Conservation (phyloP, 345 rosid species). For the Boechera divaricarpa region DNA sequence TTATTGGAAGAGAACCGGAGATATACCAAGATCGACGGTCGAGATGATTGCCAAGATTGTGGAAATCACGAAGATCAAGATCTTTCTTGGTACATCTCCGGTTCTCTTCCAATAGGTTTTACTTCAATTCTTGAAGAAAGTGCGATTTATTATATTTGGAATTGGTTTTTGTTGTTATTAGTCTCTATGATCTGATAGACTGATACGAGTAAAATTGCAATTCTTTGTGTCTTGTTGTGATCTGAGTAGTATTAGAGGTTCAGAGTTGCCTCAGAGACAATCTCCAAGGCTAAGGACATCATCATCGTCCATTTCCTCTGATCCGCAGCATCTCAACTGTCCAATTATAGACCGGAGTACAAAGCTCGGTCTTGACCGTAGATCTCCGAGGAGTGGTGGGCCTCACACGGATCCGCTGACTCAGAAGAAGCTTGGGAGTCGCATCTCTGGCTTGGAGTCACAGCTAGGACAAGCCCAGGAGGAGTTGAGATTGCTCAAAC, state of each 20-base stretch:
- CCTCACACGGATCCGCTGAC: slow-evolving; percentile 58
- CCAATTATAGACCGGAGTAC: slow-evolving; percentile 60
- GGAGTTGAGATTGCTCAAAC: slow-evolving; percentile 77
- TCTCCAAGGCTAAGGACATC: slow-evolving; percentile 67
- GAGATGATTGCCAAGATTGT: too few species aligned
- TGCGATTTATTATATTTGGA: not conserved
- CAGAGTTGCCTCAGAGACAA: slow-evolving; percentile 75
- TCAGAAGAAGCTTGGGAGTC: slow-evolving; percentile 80
- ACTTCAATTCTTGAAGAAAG: not conserved
- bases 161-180: slow-evolving; percentile 17
- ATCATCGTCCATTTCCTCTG: slow-evolving; percentile 51
- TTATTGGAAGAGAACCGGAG: too few species aligned
- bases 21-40: too few species aligned
- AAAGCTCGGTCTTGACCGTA: slow-evolving; percentile 64
- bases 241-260: slow-evolving; percentile 36
- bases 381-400: slow-evolving; percentile 67
- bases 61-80: too few species aligned
- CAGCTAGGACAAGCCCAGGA: slow-evolving; percentile 87
- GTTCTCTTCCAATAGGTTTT: not conserved
- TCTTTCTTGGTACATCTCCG: too few species aligned
- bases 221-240: slow-evolving; percentile 8
- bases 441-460: slow-evolving; percentile 82
- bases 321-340: slow-evolving; percentile 58
- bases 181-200: slow-evolving; percentile 15
- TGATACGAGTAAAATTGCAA: not conserved